Conservation (phyloP, 768 basidiomycete genomes). For the Lactifluus volemus region DNA sequence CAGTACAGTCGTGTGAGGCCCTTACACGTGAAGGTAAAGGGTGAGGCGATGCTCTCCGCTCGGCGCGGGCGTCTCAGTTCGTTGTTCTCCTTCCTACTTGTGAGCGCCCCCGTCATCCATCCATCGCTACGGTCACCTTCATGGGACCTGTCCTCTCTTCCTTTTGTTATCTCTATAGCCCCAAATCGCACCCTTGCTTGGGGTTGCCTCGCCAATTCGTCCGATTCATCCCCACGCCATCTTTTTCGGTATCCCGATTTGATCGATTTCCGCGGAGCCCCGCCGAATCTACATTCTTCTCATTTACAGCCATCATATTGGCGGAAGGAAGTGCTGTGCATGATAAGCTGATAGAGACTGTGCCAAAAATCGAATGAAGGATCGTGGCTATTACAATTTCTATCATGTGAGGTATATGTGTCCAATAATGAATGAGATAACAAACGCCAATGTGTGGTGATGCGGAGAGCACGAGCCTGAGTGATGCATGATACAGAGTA, state of each 20-base stretch:
- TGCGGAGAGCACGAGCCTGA: neutral
- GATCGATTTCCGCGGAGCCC: neutral
- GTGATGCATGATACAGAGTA: slow-evolving; percentile 14
- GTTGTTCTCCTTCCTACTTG: too few species aligned
- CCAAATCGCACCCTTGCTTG: too few species aligned
- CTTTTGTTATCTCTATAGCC: too few species aligned
- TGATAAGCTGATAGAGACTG: neutral
- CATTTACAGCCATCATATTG: neutral
- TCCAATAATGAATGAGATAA: neutral
- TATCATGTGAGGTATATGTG: slow-evolving; percentile 1
- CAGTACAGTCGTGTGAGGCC: too few species aligned
- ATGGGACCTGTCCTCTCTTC: too few species aligned
- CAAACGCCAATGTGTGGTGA: neutral
- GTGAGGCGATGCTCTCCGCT: too few species aligned
- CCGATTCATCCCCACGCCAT: neutral
- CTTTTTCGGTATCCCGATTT: neutral
- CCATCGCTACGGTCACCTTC: too few species aligned
- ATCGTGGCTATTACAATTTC: neutral
- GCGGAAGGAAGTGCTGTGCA: neutral
- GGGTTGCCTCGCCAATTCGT: too few species aligned
- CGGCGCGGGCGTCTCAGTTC: too few species aligned
- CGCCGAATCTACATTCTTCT: neutral
- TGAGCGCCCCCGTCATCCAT: too few species aligned
- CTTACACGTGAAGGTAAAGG: too few species aligned
- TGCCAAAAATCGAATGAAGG: neutral